A percentile compares a stretch with the other conserved stretches of the same genome.
phyloP scores from a whole-genome alignment of 495 filamentous ascomycete genomes.

The Echria macrotheca region DNA sequence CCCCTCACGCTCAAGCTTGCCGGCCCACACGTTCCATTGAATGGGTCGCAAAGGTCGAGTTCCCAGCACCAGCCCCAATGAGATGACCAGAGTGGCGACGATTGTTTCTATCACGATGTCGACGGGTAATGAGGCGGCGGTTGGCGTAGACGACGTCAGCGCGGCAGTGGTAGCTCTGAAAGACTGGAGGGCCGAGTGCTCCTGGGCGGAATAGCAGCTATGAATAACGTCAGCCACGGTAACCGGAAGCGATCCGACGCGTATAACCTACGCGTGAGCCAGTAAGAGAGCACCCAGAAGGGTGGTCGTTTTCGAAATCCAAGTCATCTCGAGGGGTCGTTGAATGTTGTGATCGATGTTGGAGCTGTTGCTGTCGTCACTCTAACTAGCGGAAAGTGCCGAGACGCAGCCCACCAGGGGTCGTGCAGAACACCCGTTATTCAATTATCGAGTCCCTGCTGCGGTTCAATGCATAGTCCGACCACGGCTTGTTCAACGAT shows the following conservation, averaged over 20 bases:
- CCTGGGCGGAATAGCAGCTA: conserved; percentile 82
- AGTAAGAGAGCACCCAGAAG: conserved; percentile 61
- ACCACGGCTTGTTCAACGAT: too few species aligned
- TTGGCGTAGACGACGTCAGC: conserved; percentile 29
- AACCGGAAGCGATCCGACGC: too few species aligned
- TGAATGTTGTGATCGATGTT: not conserved
- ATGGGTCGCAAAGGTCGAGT: conserved; percentile 68
- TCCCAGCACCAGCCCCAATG: conserved; percentile 63
- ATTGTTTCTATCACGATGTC: conserved; percentile 75
- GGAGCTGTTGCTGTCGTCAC: not conserved
- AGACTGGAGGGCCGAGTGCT: conserved; percentile 67
- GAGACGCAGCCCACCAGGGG: too few species aligned
- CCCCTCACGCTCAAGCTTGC: conserved; percentile 72
- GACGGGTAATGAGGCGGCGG: conserved; percentile 52
- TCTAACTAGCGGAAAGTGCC: too few species aligned
- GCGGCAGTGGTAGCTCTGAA: conserved; percentile 49
- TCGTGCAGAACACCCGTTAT: too few species aligned
- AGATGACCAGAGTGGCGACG: conserved; percentile 62
- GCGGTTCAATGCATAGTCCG: too few species aligned
- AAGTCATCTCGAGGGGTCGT: conserved; percentile 50
- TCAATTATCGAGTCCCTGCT: too few species aligned
- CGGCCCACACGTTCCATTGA: conserved; percentile 78
- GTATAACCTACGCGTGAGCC: conserved; percentile 67
- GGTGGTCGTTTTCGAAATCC: conserved; percentile 59
- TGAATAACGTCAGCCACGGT: conserved; percentile 1